phyloP scores from a whole-genome alignment of 192 early-diverging fungal genomes.

The Backusella luteola region DNA sequence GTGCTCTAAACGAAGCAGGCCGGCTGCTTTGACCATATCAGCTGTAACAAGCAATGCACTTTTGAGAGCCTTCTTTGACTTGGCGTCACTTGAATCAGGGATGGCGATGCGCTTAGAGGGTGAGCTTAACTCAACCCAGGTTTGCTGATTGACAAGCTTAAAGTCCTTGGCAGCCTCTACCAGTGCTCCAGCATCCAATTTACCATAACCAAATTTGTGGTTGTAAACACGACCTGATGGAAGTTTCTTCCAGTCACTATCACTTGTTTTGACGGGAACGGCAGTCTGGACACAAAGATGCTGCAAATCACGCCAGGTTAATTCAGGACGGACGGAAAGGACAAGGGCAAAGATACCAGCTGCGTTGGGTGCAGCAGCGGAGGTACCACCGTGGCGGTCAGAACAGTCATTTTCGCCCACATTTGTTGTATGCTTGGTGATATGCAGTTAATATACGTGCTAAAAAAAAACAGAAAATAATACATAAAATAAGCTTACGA shows the following conservation, averaged over 20 bases:
- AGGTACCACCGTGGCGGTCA: constrained; percentile 79
- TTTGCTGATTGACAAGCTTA: constrained; percentile 61
- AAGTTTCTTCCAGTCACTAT: constrained; percentile 70
- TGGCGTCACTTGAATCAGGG: constrained; percentile 43
- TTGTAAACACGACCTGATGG: constrained; percentile 72
- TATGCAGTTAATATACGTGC: not conserved
- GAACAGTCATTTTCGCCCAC: constrained; percentile 70
- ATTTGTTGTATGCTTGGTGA: constrained; percentile 71
- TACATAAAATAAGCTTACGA: constrained; percentile 53
- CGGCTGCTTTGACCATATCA: constrained; percentile 49
- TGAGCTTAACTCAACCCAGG: constrained; percentile 44
- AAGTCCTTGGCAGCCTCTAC: constrained; percentile 73
- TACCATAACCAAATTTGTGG: constrained; percentile 92
- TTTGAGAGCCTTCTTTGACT: constrained; percentile 39
- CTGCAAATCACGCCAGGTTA: constrained; percentile 91
- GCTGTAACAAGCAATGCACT: constrained; percentile 44
- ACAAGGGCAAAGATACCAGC: constrained; percentile 87
- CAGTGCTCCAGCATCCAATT: constrained; percentile 74
- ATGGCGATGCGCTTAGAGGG: constrained; percentile 51
- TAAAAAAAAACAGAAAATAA: not conserved
- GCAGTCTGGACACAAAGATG: constrained; percentile 77
- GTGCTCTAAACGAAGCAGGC: constrained; percentile 74
- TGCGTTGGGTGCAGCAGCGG: constrained; percentile 88
- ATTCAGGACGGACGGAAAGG: constrained; percentile 69
- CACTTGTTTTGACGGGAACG: constrained; percentile 61